Conservation (phyloP, 2,329 filamentous ascomycete genomes). For the Colletotrichum sp. region DNA sequence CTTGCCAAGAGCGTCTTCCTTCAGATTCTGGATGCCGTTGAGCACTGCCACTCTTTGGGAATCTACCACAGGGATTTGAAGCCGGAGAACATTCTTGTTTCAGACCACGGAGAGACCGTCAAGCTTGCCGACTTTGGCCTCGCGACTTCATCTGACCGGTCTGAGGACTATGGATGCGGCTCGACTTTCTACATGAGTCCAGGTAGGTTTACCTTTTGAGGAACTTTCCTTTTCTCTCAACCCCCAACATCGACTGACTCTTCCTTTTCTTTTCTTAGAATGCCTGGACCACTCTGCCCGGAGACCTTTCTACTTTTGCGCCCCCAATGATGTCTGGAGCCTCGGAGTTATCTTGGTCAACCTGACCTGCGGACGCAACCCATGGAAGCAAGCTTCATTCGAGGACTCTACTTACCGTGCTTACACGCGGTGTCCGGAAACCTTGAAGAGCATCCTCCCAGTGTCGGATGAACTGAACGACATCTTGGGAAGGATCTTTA, state of each 20-base stretch:
- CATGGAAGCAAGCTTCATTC: slow-evolving; percentile 94
- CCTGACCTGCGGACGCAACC: slow-evolving; percentile 95
- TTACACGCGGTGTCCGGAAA: slow-evolving; percentile 83
- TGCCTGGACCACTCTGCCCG: slow-evolving; percentile 80
- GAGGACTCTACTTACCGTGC: slow-evolving; percentile 96
- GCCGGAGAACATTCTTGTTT: slow-evolving; percentile 96
- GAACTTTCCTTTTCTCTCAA: slow-evolving; percentile 26
- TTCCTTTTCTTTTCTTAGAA: slow-evolving; percentile 62
- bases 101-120: slow-evolving; percentile 85
- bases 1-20: slow-evolving; percentile 88
- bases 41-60: slow-evolving; percentile 89
- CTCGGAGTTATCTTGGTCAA: slow-evolving; percentile 98
- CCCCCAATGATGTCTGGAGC: slow-evolving; percentile 96
- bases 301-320: slow-evolving; percentile 84
- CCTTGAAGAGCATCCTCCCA: slow-evolving; percentile 91
- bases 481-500: slow-evolving; percentile 88
- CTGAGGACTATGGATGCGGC: slow-evolving; percentile 95
- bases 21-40: slow-evolving; percentile 94
- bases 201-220: slow-evolving; percentile 64
- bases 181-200: slow-evolving; percentile 99
- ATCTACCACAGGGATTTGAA: slow-evolving; percentile 98
- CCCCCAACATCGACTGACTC: slow-evolving; percentile 29
- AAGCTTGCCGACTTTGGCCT: slow-evolving; percentile 98
- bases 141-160: slow-evolving; percentile 81
- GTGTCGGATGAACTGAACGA: slow-evolving; percentile 87